Conservation (phyloP, 208 protist species). For the Trypanosoma scelopori region DNA sequence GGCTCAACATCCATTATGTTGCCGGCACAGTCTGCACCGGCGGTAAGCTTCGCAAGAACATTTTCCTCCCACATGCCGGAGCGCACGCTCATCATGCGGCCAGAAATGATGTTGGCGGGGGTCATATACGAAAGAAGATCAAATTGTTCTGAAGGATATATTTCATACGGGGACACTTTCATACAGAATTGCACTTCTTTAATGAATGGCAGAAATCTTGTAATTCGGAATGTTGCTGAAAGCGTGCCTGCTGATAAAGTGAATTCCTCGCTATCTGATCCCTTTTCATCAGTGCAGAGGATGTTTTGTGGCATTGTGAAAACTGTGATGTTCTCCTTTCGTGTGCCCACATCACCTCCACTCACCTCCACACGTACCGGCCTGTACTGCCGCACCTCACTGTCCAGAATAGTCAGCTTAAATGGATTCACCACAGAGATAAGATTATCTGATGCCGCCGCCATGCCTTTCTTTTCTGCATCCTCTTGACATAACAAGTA, state of each 20-base stretch:
- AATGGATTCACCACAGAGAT: conserved; percentile 44
- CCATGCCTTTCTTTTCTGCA: conserved; percentile 12
- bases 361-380: conserved; percentile 32
- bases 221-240: conserved; percentile 10
- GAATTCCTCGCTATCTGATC: conserved; percentile 13
- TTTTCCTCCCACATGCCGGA: conserved; percentile 31
- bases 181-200: conserved; percentile 18
- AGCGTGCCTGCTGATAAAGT: background rate
- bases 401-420: conserved; percentile 27
- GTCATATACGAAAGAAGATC: conserved; percentile 57
- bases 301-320: conserved; percentile 10
- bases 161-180: conserved; percentile 9
- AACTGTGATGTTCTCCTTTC: background rate
- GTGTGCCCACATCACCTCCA: conserved; percentile 28
- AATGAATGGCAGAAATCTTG: conserved; percentile 4
- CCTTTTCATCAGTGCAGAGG: background rate
- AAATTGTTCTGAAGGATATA: conserved; percentile 4
- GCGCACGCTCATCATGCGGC: conserved; percentile 31
- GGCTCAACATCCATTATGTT: conserved; percentile 31
- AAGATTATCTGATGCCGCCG: conserved; percentile 30
- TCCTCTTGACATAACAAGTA: conserved; percentile 60
- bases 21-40: conserved; percentile 31
- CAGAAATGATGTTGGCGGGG: conserved; percentile 48
- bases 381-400: conserved; percentile 37
- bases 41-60: conserved; percentile 36